A percentile compares a stretch with the other conserved stretches of the same genome.
Conservation (phyloP, 2,329 filamentous ascomycete genomes). For the Scedosporium apiospermum region DNA sequence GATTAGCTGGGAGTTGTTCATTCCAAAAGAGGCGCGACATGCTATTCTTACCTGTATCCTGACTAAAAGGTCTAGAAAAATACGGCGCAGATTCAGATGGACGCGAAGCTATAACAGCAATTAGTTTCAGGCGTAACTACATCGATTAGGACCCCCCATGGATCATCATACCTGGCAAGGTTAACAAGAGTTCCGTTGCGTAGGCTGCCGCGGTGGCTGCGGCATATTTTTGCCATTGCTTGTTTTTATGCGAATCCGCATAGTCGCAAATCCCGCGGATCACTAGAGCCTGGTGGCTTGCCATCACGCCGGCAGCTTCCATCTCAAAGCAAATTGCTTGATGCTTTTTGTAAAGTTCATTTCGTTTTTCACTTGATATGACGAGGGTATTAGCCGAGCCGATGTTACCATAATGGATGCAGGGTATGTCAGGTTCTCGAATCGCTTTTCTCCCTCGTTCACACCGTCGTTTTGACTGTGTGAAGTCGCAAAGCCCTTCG, state of each 20-base stretch:
- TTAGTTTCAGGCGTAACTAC: no score
- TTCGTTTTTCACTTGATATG: slow-evolving; percentile 1
- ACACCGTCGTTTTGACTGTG: background rate
- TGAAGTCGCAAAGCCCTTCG: background rate
- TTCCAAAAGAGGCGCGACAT: no score
- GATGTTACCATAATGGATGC: slow-evolving; percentile 5
- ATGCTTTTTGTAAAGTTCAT: background rate
- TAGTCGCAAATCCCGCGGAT: slow-evolving; percentile 21
- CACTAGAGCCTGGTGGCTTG: slow-evolving; percentile 13
- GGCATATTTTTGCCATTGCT: slow-evolving; percentile 7
- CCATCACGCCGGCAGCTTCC: slow-evolving; percentile 13
- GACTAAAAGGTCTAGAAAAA: no score
- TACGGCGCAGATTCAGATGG: no score
- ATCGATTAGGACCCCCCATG: no score
- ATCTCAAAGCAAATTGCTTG: slow-evolving; percentile 13
- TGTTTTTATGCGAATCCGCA: slow-evolving; percentile 17
- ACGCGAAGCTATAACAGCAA: no score
- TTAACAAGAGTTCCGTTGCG: slow-evolving; percentile 9
- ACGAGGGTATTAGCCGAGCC: slow-evolving; percentile 6
- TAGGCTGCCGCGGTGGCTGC: slow-evolving; percentile 14
- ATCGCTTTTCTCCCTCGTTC: background rate
- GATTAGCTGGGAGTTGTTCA: no score
- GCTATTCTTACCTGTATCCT: no score
- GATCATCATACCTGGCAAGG: background rate
- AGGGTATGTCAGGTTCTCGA: background rate